Evolutionary conservation across 83 land plant genomes (phyloP).

Genomic region (Picea engelmannii): DNA sequence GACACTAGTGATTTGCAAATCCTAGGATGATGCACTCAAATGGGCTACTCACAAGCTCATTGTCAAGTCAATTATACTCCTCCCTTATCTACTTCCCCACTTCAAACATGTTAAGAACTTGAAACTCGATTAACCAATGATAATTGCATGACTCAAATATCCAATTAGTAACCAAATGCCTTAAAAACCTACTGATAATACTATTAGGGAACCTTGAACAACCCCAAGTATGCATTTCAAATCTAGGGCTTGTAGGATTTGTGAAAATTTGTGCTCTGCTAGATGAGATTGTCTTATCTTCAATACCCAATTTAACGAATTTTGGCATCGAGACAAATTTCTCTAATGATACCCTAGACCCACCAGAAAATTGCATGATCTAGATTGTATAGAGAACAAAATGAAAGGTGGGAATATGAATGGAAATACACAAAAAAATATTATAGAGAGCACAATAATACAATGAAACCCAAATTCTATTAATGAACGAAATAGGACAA

Average conservation of each 20-base stretch:
- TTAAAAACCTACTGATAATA: background rate
- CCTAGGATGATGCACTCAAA: constrained; percentile 36
- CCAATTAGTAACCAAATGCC: no score
- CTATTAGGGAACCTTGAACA: constrained; percentile 25
- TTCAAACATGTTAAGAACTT: no score
- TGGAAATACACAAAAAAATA: no score
- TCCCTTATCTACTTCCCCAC: no score
- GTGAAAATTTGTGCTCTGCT: constrained; percentile 17
- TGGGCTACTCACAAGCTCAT: constrained; percentile 14
- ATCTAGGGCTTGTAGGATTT: constrained; percentile 27
- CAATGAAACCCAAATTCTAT: no score
- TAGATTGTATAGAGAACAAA: no score
- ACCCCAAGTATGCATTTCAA: constrained; percentile 23
- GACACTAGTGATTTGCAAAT: constrained; percentile 31
- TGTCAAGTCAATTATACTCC: constrained; percentile 12
- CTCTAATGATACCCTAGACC: constrained; percentile 22
- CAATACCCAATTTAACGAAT: constrained; percentile 23
- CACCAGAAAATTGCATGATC: constrained; percentile 18
- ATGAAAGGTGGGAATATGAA: no score
- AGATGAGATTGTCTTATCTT: constrained; percentile 7
- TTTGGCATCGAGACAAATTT: constrained; percentile 18
- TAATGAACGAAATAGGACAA: no score
- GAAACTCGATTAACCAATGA: no score
- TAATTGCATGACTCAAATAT: background rate
- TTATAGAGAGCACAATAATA: no score